Evolutionary conservation across 1,284 basidiomycete genomes (phyloP).

Genomic region (Pseudozyma sp.): DNA sequence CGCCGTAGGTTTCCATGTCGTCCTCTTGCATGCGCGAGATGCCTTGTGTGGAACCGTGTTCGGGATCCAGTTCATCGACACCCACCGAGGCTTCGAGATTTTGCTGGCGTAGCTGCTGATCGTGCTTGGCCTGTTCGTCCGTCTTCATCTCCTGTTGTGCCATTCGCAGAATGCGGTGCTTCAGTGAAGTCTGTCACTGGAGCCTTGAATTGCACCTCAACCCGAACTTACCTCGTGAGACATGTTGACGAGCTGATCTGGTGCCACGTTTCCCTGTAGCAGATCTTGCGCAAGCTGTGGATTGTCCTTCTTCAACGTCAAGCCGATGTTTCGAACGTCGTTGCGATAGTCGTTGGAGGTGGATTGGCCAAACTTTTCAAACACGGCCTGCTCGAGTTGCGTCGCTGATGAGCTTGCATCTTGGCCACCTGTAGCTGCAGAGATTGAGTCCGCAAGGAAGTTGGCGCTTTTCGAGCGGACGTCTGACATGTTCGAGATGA

Average conservation of each 20-base stretch:
- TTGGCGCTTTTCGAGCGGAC: slow-evolving; percentile 35
- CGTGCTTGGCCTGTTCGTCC: slow-evolving; percentile 28
- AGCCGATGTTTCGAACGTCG: slow-evolving; percentile 34
- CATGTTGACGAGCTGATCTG: slow-evolving; percentile 31
- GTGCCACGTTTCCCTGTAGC: slow-evolving; percentile 5
- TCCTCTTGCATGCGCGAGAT: slow-evolving; percentile 32
- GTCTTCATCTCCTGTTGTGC: slow-evolving; percentile 37
- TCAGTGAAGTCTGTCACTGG: neutral
- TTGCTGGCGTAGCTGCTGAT: slow-evolving; percentile 33
- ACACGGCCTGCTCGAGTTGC: slow-evolving; percentile 40
- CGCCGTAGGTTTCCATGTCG: slow-evolving; percentile 38
- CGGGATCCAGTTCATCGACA: slow-evolving; percentile 37
- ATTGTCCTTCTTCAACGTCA: slow-evolving; percentile 50
- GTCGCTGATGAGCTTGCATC: slow-evolving; percentile 17
- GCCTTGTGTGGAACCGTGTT: slow-evolving; percentile 19
- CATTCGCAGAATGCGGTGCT: neutral
- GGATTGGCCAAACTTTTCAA: slow-evolving; percentile 25
- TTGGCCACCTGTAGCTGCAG: slow-evolving; percentile 22
- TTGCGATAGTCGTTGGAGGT: slow-evolving; percentile 46
- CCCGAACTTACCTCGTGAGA: slow-evolving; percentile 25
- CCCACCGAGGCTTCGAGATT: slow-evolving; percentile 38
- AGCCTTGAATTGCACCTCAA: neutral
- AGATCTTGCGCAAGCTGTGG: slow-evolving; percentile 35
- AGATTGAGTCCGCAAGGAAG: slow-evolving; percentile 38
- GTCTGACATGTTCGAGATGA: slow-evolving; percentile 27